These are phyloP conservation scores for Poronia punctata DNA, from an alignment of 495 filamentous ascomycete genomes.

Conservation along the genomic window DNA sequence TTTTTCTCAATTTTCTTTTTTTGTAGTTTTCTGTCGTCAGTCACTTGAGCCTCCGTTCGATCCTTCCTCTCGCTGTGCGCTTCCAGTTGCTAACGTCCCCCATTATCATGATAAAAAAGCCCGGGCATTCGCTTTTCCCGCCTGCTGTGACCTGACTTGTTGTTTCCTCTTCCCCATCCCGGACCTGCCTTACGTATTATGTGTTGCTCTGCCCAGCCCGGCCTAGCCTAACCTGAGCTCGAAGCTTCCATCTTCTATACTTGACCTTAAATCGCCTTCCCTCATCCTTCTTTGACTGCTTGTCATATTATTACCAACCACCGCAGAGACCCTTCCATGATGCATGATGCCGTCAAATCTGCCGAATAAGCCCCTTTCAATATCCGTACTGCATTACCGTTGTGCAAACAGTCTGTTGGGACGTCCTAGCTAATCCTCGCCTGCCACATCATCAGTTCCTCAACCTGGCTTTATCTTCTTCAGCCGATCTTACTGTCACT, in stretches of 20 bases:
- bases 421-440: slow-evolving; percentile 33
- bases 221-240: no score
- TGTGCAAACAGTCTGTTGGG: slow-evolving; percentile 37
- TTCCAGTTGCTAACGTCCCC: no score
- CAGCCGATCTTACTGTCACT: slow-evolving; percentile 12
- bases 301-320: slow-evolving; percentile 6
- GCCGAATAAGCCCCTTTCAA: slow-evolving; percentile 31
- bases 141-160: neutral
- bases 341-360: slow-evolving; percentile 37
- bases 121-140: slow-evolving; percentile 1
- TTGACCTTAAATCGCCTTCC: no score
- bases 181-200: no score
- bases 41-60: no score
- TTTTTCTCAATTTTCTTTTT: neutral
- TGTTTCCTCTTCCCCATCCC: slow-evolving; percentile 7
- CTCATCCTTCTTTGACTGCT: neutral
- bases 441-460: slow-evolving; percentile 35
- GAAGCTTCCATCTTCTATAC: no score
- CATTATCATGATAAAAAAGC: slow-evolving; percentile 5
- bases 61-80: no score
- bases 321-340: slow-evolving; percentile 24
- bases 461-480: slow-evolving; percentile 17
- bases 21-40: no score
- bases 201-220: slow-evolving; percentile 6
- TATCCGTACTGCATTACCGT: slow-evolving; percentile 33